Conservation (phyloP, 768 basidiomycete species). For the Galerina marginata region DNA sequence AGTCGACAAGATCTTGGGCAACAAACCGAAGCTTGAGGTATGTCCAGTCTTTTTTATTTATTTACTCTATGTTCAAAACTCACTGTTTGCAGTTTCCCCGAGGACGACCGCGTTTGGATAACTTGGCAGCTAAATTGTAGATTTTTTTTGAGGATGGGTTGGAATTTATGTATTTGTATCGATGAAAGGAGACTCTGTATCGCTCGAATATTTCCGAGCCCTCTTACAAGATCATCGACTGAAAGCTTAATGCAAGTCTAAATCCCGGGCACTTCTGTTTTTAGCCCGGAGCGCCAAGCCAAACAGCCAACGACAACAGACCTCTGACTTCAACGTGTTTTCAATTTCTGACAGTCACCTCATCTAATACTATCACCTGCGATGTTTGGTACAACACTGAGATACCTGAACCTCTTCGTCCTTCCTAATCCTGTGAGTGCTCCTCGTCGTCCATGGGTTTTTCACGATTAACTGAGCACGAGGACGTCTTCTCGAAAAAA, state of each 20-base stretch:
- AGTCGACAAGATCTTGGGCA: slow-evolving; percentile 72
- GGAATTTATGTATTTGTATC: background rate
- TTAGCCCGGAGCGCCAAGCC: background rate
- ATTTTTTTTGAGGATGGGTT: background rate
- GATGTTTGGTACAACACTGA: slow-evolving; percentile 22
- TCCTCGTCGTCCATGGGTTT: background rate
- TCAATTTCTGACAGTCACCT: background rate
- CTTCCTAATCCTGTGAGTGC: slow-evolving; percentile 26
- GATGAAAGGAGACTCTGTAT: background rate
- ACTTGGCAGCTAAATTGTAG: slow-evolving; percentile 19
- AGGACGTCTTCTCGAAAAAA: background rate
- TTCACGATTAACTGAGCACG: background rate
- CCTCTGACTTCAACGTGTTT: background rate
- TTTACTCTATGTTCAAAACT: background rate
- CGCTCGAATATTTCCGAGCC: no score
- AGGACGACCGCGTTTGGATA: slow-evolving; percentile 27
- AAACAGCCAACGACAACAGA: background rate
- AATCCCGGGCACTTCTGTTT: no score
- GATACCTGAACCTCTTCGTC: slow-evolving; percentile 23
- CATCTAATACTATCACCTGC: background rate
- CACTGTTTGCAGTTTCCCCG: slow-evolving; percentile 23
- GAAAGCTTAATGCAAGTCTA: no score
- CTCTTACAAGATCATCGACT: no score
- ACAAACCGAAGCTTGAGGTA: slow-evolving; percentile 49
- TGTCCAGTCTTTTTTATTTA: slow-evolving; percentile 14